Conservation (phyloP, 2,329 filamentous ascomycete species). For the Calonectria montana region DNA sequence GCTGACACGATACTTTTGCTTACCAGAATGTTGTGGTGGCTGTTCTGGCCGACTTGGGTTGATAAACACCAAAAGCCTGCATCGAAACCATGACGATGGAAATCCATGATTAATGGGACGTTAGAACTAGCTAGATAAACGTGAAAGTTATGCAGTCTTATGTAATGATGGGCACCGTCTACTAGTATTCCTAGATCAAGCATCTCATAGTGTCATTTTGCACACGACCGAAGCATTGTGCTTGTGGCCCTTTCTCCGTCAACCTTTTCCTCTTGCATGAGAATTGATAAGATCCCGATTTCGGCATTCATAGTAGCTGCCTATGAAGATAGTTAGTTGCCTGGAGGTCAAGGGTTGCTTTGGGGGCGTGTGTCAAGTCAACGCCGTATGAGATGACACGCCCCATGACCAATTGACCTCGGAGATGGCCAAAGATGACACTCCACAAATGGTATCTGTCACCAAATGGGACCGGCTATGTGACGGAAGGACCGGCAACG, state of each 20-base stretch:
- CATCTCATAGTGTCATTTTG: not conserved
- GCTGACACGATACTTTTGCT: not conserved
- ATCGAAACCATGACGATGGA: not conserved
- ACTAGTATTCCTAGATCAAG: not conserved
- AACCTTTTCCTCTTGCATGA: not conserved
- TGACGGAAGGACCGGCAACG: slow-evolving; percentile 28
- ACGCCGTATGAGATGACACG: not conserved
- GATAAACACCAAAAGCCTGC: not conserved
- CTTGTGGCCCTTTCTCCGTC: not conserved
- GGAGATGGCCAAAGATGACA: not conserved
- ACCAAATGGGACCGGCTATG: slow-evolving; percentile 32
- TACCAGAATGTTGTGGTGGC: not conserved
- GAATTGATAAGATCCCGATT: slow-evolving; percentile 12
- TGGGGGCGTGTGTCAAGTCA: not conserved
- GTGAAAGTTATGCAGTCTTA: too few relatives aligned
- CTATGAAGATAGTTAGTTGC: not conserved
- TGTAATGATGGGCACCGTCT: too few relatives aligned
- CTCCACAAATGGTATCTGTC: slow-evolving; percentile 20
- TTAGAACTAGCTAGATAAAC: not conserved
- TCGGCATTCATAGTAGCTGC: slow-evolving; percentile 8
- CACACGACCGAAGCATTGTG: not conserved
- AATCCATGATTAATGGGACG: not conserved
- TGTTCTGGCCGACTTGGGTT: not conserved
- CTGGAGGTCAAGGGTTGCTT: not conserved
- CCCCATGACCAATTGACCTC: not conserved